phyloP scores from a whole-genome alignment of 2,329 filamentous ascomycete species.

The Lasiodiplodia gonubiensis region DNA sequence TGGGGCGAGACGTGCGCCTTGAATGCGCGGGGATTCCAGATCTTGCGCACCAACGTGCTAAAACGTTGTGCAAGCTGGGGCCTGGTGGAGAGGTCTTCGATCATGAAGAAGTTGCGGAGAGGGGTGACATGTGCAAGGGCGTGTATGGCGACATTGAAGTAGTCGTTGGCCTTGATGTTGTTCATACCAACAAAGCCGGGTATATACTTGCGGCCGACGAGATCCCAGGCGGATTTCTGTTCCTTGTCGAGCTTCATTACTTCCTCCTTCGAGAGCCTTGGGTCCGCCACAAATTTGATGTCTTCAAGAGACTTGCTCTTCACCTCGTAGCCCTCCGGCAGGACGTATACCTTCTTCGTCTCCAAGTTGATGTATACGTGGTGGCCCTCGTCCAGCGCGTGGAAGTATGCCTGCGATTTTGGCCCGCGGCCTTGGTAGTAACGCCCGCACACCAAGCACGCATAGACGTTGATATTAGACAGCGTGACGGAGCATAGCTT shows the following conservation, averaged over 20 bases:
- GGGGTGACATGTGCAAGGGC: constrained; percentile 88
- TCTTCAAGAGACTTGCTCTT: constrained; percentile 93
- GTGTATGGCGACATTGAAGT: constrained; percentile 94
- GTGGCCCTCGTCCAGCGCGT: constrained; percentile 91
- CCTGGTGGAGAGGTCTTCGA: constrained; percentile 76
- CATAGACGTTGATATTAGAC: constrained; percentile 98
- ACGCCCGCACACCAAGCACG: constrained; percentile 95
- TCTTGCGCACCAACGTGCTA: constrained; percentile 89
- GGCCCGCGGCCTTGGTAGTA: constrained; percentile 95
- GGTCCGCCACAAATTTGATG: constrained; percentile 97
- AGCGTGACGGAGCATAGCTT: constrained; percentile 96
- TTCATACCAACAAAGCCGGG: constrained; percentile 99
- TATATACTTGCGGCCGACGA: constrained; percentile 82
- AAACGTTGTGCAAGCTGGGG: constrained; percentile 88
- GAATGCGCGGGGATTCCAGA: constrained; percentile 97
- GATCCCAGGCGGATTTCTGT: constrained; percentile 71
- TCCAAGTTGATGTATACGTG: constrained; percentile 99
- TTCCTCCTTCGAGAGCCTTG: constrained; percentile 79
- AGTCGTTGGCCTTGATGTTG: constrained; percentile 99
- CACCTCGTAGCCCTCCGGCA: constrained; percentile 97
- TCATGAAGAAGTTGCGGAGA: constrained; percentile 87
- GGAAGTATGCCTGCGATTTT: constrained; percentile 96
- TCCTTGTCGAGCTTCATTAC: constrained; percentile 78
- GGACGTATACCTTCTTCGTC: constrained; percentile 85
- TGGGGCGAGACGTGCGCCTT: constrained; percentile 96